phyloP scores from a whole-genome alignment of 305 asterid species.

The Fraxinus xanthoxyloides region DNA sequence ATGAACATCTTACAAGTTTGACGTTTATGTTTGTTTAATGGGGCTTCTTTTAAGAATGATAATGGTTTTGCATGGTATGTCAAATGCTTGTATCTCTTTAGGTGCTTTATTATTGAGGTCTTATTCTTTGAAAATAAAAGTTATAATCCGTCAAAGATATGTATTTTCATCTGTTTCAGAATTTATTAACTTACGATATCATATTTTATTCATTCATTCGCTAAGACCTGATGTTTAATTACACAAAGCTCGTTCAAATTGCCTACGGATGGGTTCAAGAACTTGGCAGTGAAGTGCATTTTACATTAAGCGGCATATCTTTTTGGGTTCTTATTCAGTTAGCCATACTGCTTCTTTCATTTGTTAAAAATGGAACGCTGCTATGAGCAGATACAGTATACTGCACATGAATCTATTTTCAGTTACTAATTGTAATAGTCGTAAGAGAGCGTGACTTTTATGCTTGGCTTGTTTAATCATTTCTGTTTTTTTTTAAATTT shows the following conservation, averaged over 20 bases:
- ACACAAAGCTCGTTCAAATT: not conserved
- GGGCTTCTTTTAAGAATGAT: not conserved
- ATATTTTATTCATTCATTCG: not conserved
- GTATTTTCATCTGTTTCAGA: not conserved
- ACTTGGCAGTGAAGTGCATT: not conserved
- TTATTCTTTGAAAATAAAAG: not conserved
- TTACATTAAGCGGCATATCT: not conserved
- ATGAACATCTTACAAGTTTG: not conserved
- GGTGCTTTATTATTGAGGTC: slow-evolving; percentile 5
- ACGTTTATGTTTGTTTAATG: not conserved
- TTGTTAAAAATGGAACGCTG: not conserved
- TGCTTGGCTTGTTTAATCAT: not conserved
- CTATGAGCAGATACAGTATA: not conserved
- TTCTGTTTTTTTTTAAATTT: slow-evolving; percentile 5
- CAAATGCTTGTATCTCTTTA: not conserved
- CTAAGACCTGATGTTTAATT: not conserved
- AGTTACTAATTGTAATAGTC: not conserved
- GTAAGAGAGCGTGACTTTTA: slow-evolving; percentile 1
- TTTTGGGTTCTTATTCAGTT: not conserved
- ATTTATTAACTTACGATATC: not conserved
- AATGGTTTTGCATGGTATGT: not conserved
- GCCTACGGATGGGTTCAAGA: not conserved
- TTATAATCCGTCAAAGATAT: not conserved
- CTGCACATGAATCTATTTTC: slow-evolving; percentile 3
- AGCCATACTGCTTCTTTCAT: slow-evolving; percentile 2